Conservation (phyloP, 495 filamentous ascomycete species). For the Hyaloscypha variabilis region DNA sequence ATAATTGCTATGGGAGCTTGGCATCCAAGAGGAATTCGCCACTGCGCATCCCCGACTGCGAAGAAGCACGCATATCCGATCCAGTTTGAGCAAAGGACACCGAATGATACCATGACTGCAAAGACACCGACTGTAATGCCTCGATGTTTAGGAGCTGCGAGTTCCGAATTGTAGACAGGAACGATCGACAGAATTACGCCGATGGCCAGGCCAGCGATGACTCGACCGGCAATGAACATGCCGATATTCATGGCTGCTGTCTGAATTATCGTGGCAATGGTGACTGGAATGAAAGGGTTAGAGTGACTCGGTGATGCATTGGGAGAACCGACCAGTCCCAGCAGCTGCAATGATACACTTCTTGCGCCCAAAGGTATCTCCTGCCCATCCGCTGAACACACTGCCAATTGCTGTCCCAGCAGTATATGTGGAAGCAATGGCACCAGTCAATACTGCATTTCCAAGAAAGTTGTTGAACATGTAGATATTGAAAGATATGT, state of each 20-base stretch:
- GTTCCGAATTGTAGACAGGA: slow-evolving; percentile 45
- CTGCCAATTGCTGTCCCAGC: slow-evolving; percentile 37
- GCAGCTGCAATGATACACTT: slow-evolving; percentile 19
- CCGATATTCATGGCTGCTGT: background rate
- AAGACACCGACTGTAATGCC: slow-evolving; percentile 51
- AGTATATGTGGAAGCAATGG: slow-evolving; percentile 37
- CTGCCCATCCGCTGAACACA: slow-evolving; percentile 29
- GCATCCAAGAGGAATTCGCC: slow-evolving; percentile 2
- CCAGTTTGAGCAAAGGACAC: slow-evolving; percentile 48
- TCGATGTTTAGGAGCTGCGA: slow-evolving; percentile 53
- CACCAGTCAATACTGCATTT: slow-evolving; percentile 10
- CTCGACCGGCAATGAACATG: slow-evolving; percentile 30
- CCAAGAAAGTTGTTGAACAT: slow-evolving; percentile 14
- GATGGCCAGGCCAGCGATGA: slow-evolving; percentile 53
- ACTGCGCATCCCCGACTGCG: background rate
- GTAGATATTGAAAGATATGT: slow-evolving; percentile 35
- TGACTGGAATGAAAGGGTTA: background rate
- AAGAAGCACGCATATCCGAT: slow-evolving; percentile 44
- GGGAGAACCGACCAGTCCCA: no score
- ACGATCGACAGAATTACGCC: slow-evolving; percentile 53
- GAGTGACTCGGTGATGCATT: no score
- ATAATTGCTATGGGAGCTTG: slow-evolving; percentile 1
- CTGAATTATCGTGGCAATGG: background rate
- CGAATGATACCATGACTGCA: slow-evolving; percentile 4
- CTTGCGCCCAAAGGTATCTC: slow-evolving; percentile 32